Base-by-base conservation (phyloP, 2,329 filamentous ascomycete species). In the Metarhizium humberi region DNA sequence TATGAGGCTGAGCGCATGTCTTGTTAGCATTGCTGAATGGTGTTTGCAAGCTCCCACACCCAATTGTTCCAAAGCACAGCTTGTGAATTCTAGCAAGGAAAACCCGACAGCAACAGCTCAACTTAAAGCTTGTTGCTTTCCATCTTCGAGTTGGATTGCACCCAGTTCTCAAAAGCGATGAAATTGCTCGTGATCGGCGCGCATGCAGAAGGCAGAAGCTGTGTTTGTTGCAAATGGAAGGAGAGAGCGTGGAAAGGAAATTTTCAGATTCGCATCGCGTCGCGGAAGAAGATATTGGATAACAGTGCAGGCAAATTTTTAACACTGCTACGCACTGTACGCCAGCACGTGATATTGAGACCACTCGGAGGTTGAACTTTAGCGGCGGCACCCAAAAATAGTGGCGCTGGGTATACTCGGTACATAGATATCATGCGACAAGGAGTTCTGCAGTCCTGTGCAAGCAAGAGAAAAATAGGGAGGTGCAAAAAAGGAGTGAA, bases 271-370 rank as follows among this genome's bases (percentile, higher is more conserved):
- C 8, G 36, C 20, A 42, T 58, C 60, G 58, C 58, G 57, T 53
- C 58, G 18, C 45, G 45, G 25, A 63, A 64, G 64, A 63, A 65
- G 65, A 68, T 69, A 69, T 69, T 65, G 62, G 3, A 43, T 55
- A 42, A 68, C 67, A 69, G 67, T 69, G 67, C 56, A 30, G 62
- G 56, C 47, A 66, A 67, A 65, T 54, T 59, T 65, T 67, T 63
- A 51, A 11, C 34, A 29, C 49, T n/a, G 2, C 0, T n/a, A 16
- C 10, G 55, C 67, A 69, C 67, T 69, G 67, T 69, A 47, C 0
- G 0, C 0, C 0, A 25, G 1, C 67, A 69, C 66, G 67, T 69
- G 67, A 62, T 36, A 43, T 30, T 30, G n/a, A 43, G 32, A 38
- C 42, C 34, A 38, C 50, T 20, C n/a, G 16, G 36, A 25, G 29